A percentile compares a stretch with the other conserved stretches of the same genome.
Evolutionary conservation across 1,284 basidiomycete species (phyloP).

Genomic region (Tetrapyrgos nigripes): DNA sequence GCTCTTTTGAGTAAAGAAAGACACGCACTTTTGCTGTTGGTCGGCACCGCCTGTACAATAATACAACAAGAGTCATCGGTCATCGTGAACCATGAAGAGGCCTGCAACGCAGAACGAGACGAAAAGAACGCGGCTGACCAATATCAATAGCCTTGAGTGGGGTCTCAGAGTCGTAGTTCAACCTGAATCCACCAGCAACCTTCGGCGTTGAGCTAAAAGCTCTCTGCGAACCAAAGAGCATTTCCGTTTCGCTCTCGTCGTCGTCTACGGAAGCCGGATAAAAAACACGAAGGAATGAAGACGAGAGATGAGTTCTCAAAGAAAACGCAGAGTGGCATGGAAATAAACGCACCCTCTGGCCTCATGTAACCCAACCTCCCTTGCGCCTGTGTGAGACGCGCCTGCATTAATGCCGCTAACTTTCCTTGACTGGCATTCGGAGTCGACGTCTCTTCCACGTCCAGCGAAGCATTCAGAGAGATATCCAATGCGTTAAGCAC

Average conservation of each 20-base stretch:
- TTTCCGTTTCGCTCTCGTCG: background rate
- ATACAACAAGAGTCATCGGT: background rate
- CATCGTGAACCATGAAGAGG: background rate
- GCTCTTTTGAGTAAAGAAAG: no score
- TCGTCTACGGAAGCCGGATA: background rate
- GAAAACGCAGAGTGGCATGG: background rate
- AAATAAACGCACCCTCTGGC: background rate
- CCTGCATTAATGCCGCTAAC: conserved; percentile 1
- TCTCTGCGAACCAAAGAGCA: conserved; percentile 1
- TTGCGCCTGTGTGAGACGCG: conserved; percentile 9
- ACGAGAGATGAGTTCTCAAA: background rate
- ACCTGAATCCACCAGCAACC: conserved; percentile 37
- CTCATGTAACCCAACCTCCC: background rate
- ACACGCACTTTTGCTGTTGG: conserved; percentile 49
- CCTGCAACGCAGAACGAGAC: background rate
- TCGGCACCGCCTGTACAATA: conserved; percentile 40
- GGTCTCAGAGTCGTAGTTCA: conserved; percentile 53
- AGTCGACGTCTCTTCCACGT: background rate
- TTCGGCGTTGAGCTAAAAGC: background rate
- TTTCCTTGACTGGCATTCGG: background rate
- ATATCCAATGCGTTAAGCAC: conserved; percentile 17
- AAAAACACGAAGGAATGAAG: background rate
- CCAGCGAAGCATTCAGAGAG: background rate
- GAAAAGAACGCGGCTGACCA: conserved; percentile 27
- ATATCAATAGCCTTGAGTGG: conserved; percentile 49